Percentiles rank a stretch among this genome's conserved stretches.
Conservation (phyloP, 2,329 filamentous ascomycete species). For the Neopestalotiopsis sp. region DNA sequence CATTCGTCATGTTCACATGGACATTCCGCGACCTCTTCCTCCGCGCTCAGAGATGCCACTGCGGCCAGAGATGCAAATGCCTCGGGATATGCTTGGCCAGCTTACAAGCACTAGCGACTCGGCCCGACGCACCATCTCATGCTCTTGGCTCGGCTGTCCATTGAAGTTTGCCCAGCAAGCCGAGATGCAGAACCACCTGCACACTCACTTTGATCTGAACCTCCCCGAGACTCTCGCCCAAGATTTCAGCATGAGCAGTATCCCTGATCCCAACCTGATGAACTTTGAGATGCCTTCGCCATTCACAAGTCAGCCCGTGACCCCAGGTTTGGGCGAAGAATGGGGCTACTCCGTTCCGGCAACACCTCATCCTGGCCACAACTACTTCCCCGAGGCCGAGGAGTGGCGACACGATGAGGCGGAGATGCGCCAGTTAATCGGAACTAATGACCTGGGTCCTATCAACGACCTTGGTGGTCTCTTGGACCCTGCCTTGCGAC, state of each 20-base stretch:
- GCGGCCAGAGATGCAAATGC: neutral
- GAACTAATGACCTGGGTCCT: constrained; percentile 25
- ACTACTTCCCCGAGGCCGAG: constrained; percentile 33
- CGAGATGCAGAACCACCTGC: constrained; percentile 6
- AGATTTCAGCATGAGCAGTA: constrained; percentile 2
- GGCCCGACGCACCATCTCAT: constrained; percentile 13
- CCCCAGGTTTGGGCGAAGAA: constrained; percentile 11
- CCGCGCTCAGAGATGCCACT: constrained; percentile 30
- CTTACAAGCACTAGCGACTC: constrained; percentile 41
- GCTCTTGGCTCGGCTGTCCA: constrained; percentile 2
- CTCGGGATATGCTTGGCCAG: constrained; percentile 45
- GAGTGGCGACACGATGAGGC: constrained; percentile 51
- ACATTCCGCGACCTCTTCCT: constrained; percentile 51
- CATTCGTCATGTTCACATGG: constrained; percentile 80
- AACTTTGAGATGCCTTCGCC: constrained; percentile 8
- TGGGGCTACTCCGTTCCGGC: constrained; percentile 9
- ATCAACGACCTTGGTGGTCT: constrained; percentile 27
- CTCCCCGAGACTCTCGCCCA: neutral
- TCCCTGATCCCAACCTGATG: neutral
- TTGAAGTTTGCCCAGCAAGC: constrained; percentile 13
- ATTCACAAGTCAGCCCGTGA: constrained; percentile 11
- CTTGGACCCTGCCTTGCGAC: constrained; percentile 31
- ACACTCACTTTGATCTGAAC: constrained; percentile 23
- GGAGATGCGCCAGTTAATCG: constrained; percentile 47
- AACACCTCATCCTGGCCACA: constrained; percentile 31